Evolutionary conservation across 225 moss, liverwort and hornwort species (phyloP).

Genomic region (Marchantia polymorpha): DNA sequence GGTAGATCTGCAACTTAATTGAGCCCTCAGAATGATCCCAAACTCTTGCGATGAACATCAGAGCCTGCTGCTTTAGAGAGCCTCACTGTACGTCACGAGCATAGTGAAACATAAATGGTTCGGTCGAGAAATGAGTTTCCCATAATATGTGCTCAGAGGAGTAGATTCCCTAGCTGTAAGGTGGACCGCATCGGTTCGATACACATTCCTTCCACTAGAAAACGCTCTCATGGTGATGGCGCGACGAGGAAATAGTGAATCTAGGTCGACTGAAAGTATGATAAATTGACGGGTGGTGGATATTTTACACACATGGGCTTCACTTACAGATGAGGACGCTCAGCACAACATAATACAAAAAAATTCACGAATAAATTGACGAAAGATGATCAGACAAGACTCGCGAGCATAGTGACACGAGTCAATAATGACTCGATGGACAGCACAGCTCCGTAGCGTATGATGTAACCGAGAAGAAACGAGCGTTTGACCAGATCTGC

Average conservation of each 20-base stretch:
- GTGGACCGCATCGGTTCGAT: background rate
- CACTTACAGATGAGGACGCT: too few species aligned
- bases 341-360: background rate
- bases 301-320: background rate
- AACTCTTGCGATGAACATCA: too few species aligned
- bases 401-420: background rate
- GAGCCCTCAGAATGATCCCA: background rate
- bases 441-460: background rate
- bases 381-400: background rate
- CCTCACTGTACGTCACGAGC: background rate
- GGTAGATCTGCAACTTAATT: background rate
- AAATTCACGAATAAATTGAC: background rate
- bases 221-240: too few species aligned
- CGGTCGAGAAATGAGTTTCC: background rate
- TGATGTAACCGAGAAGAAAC: too few species aligned
- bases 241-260: background rate
- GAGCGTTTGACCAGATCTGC: too few species aligned
- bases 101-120: background rate
- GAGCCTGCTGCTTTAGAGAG: too few species aligned
- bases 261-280: background rate
- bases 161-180: background rate
- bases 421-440: background rate
- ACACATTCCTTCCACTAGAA: background rate
- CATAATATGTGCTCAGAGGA: background rate
- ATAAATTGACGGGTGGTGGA: background rate